These are phyloP conservation scores for Aspergillus unguis DNA, from an alignment of 2,329 filamentous ascomycete species.

Conservation along the genomic window DNA sequence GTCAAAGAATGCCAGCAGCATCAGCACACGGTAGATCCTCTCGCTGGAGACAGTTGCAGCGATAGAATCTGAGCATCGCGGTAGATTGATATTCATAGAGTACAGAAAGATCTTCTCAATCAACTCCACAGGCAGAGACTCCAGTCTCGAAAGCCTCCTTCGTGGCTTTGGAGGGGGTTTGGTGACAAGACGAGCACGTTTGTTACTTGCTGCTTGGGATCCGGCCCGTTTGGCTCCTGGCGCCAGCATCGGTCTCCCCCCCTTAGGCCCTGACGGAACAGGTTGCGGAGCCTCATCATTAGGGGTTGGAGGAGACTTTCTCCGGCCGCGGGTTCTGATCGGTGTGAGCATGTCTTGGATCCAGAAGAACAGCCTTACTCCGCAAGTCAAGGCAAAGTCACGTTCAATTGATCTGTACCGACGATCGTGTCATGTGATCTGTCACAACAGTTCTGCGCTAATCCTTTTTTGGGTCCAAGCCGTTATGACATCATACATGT, in stretches of 20 bases:
- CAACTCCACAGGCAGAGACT: conserved; percentile 49
- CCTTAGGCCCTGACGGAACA: conserved; percentile 15
- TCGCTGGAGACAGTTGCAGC: conserved; percentile 40
- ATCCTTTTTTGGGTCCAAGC: too few relatives aligned
- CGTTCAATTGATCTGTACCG: background rate
- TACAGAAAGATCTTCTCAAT: conserved; percentile 53
- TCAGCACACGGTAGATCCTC: conserved; percentile 40
- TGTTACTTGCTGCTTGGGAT: conserved; percentile 13
- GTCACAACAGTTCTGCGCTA: too few relatives aligned
- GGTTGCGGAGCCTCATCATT: conserved; percentile 7
- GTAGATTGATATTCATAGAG: conserved; percentile 45
- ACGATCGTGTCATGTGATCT: background rate
- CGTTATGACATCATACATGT: background rate
- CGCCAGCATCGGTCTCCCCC: conserved; percentile 17
- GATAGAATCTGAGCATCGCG: conserved; percentile 42
- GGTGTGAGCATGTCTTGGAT: conserved; percentile 26
- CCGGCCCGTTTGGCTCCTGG: conserved; percentile 5
- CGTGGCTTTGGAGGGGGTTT: conserved; percentile 1
- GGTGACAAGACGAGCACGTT: conserved; percentile 15
- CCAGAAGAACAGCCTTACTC: background rate
- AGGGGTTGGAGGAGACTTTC: conserved; percentile 15
- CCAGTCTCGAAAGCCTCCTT: conserved; percentile 35
- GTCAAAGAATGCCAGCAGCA: conserved; percentile 42
- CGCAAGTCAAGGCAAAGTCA: background rate
- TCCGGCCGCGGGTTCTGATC: conserved; percentile 31